Base-by-base conservation (phyloP, 148 eudicot species). In the Fagopyrum esculentum region DNA sequence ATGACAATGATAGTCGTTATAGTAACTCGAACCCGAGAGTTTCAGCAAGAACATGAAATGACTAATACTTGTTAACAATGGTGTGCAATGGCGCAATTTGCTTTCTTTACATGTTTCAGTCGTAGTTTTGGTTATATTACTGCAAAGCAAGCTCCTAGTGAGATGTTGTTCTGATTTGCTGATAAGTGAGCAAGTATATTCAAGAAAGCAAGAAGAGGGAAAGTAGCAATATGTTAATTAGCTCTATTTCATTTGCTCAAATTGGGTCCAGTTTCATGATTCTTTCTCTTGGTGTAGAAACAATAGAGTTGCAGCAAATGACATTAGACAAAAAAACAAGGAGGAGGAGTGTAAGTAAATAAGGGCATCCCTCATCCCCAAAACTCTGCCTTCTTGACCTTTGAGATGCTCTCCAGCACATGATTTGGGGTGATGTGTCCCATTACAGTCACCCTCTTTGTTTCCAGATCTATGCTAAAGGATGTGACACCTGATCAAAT, bases 391-490 rank as follows among this genome's bases (percentile, higher is more conserved):
- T 74, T 86, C 74, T 89, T 91, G 59, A 91, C 85, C 87, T 89
- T 91, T n/a, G 93, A 91, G 35, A 91, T 68, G 87, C 91, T 91
- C 80, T 89, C 97, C 73, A 91, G 80, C 15, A 91, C 93, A 45
- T 79, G 84, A 35, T 78, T 66, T 29, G 97, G 91, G 19, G 93
- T 87, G 69, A 91, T 81, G 81, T 88, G 83, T 75, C 97, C 97
- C 86, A 74, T 83, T 64, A 91, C 93, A 0, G 88, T 87, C 45
- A 91, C 97, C 82, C 88, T 91, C 78, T 89, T 83, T 71, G 76
- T 82, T 80, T 87, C 97, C 74, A 91, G 68, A 59, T 91, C 97
- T 70, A 89, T 82, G 74, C 85, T 91, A 82, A 81, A 89, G 6
- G 97, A 89, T 29, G 91, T 89, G 64, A 91, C 93, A 30, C 97